A percentile compares a stretch with the other conserved stretches of the same genome.
Evolutionary conservation across 2,329 filamentous ascomycete genomes (phyloP).

Genomic region (Harringtonia aguacate): DNA sequence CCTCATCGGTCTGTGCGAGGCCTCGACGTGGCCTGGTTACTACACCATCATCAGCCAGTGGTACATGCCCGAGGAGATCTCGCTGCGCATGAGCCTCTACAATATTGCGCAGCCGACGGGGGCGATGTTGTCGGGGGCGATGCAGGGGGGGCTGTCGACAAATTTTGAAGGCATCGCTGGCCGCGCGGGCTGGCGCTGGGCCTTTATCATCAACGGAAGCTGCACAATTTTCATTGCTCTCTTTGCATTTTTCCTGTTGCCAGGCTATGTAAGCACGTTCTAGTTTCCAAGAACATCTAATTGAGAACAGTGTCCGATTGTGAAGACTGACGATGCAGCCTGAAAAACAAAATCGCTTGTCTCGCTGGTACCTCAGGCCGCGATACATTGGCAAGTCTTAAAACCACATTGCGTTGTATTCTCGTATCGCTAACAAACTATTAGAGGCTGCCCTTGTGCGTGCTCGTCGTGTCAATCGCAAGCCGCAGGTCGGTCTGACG

Average conservation of each 20-base stretch:
- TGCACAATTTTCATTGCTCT: conserved; percentile 6
- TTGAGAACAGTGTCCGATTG: not conserved
- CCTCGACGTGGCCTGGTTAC: not conserved
- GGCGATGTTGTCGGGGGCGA: conserved; percentile 4
- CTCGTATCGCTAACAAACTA: not conserved
- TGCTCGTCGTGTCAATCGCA: conserved; percentile 1
- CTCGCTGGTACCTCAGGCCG: conserved; percentile 5
- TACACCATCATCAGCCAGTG: conserved; percentile 5
- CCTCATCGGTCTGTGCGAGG: conserved; percentile 1
- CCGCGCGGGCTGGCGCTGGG: conserved; percentile 6
- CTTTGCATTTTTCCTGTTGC: conserved; percentile 2
- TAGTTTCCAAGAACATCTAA: too few relatives aligned
- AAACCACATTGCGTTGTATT: too few relatives aligned
- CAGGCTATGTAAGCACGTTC: conserved; percentile 6
- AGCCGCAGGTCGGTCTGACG: conserved; percentile 4
- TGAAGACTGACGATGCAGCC: not conserved
- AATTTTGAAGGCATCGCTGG: conserved; percentile 3
- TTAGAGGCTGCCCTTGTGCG: conserved; percentile 3
- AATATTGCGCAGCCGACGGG: conserved; percentile 8
- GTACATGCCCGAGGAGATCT: conserved; percentile 7
- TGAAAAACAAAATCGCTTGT: conserved; percentile 3
- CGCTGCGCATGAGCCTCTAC: conserved; percentile 8
- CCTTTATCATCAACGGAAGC: conserved; percentile 7
- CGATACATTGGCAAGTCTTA: conserved; percentile 3
- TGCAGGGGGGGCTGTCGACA: conserved; percentile 6